Conservation (phyloP, 257 asterid species). For the Mitragyna speciosa region DNA sequence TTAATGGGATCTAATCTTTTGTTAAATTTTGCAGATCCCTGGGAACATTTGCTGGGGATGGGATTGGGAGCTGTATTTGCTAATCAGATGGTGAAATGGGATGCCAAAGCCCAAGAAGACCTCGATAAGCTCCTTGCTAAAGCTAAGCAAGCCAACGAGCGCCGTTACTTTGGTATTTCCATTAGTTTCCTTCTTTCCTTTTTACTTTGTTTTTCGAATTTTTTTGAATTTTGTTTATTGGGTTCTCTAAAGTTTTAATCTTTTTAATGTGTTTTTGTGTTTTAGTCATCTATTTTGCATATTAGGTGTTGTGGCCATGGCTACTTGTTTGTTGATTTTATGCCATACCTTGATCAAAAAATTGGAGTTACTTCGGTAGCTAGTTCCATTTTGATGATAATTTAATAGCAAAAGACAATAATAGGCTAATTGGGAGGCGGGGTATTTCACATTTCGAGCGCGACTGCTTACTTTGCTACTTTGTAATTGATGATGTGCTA, state of each 20-base stretch:
- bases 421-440: background rate
- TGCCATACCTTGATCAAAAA: background rate
- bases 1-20: background rate
- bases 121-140: constrained; percentile 77
- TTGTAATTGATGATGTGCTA: background rate
- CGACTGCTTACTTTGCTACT: background rate
- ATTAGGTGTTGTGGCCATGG: background rate
- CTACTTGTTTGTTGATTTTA: background rate
- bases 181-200: background rate
- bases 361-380: background rate
- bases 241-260: background rate
- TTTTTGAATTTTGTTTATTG: background rate
- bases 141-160: constrained; percentile 86
- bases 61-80: constrained; percentile 84
- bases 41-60: constrained; percentile 98
- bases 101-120: constrained; percentile 70
- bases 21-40: constrained; percentile 65
- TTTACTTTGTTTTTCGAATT: background rate
- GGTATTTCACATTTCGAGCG: background rate
- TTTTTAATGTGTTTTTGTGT: background rate
- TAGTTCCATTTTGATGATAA: background rate
- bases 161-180: constrained; percentile 81
- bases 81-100: constrained; percentile 87
- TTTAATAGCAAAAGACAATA: background rate
- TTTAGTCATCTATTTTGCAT: background rate